These are phyloP conservation scores for Triangularia setosa DNA, from an alignment of 2,329 filamentous ascomycete species.

Conservation along the genomic window DNA sequence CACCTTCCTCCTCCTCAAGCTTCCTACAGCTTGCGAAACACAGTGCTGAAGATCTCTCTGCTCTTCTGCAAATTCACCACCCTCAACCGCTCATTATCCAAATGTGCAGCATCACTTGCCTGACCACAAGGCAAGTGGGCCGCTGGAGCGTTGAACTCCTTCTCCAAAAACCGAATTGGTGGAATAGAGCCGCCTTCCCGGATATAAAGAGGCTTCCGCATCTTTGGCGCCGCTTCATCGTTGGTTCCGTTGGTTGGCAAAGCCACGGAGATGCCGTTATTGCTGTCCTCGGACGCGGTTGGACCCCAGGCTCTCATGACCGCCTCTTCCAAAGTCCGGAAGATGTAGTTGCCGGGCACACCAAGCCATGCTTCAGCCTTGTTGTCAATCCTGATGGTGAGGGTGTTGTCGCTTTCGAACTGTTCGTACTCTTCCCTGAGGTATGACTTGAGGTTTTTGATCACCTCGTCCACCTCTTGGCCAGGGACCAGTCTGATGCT, in stretches of 20 bases:
- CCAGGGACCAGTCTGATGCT: constrained; percentile 91
- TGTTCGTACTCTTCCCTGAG: constrained; percentile 66
- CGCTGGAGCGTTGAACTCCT: constrained; percentile 86
- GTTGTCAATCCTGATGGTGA: constrained; percentile 83
- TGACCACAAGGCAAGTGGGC: constrained; percentile 93
- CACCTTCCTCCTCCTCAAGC: not conserved
- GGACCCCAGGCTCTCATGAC: constrained; percentile 77
- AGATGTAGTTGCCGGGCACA: constrained; percentile 85
- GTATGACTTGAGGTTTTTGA: constrained; percentile 62
- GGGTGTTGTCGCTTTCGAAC: constrained; percentile 74
- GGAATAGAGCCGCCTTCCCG: constrained; percentile 94
- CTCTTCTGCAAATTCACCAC: constrained; percentile 86
- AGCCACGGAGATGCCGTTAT: not conserved
- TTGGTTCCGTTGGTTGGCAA: constrained; percentile 25
- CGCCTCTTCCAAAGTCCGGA: constrained; percentile 79
- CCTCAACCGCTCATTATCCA: constrained; percentile 91
- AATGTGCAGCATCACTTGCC: constrained; percentile 86
- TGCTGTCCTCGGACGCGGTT: not conserved
- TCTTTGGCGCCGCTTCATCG: constrained; percentile 32
- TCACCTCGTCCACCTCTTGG: constrained; percentile 78
- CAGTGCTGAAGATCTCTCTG: constrained; percentile 81
- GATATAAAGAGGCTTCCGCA: constrained; percentile 77
- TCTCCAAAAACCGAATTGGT: constrained; percentile 88
- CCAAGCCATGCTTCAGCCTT: constrained; percentile 95
- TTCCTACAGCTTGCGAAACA: constrained; percentile 65